These are phyloP conservation scores for Lycium ferocissimum DNA, from an alignment of 257 asterid species.

Conservation along the genomic window DNA sequence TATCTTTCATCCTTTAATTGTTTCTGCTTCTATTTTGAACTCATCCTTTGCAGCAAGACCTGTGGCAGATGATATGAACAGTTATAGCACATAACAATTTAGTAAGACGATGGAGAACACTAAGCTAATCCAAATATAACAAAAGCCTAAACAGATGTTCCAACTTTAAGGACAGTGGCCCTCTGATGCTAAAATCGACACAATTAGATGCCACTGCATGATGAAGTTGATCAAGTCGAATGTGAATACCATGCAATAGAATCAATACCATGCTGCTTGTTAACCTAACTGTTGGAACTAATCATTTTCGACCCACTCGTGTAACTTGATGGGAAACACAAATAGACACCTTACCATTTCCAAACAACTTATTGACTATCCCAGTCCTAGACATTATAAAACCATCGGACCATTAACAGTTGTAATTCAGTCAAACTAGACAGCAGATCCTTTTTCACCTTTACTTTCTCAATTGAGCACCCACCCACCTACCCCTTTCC, in stretches of 20 bases:
- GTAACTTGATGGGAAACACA: not conserved
- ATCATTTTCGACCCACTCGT: not conserved
- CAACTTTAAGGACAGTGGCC: not conserved
- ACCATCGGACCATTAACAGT: not conserved
- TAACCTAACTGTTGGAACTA: not conserved
- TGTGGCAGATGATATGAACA: not conserved
- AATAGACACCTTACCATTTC: not conserved
- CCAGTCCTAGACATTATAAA: not conserved
- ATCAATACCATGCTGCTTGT: constrained; percentile 19
- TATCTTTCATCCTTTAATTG: constrained; percentile 19
- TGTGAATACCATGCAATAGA: not conserved
- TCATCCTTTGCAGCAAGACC: constrained; percentile 27
- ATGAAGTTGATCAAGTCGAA: not conserved
- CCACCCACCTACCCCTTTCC: not conserved
- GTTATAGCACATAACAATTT: not conserved
- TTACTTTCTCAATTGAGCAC: not conserved
- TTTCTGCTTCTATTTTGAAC: constrained; percentile 31
- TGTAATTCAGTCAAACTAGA: constrained; percentile 13
- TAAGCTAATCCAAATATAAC: not conserved
- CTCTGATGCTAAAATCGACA: not conserved
- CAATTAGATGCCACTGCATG: not conserved
- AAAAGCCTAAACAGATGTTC: not conserved
- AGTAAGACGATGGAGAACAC: not conserved
- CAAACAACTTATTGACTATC: not conserved
- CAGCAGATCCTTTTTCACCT: constrained; percentile 11